Base-by-base conservation (phyloP, 1,139 yeast species). In the Suhomyces bokatorum region DNA sequence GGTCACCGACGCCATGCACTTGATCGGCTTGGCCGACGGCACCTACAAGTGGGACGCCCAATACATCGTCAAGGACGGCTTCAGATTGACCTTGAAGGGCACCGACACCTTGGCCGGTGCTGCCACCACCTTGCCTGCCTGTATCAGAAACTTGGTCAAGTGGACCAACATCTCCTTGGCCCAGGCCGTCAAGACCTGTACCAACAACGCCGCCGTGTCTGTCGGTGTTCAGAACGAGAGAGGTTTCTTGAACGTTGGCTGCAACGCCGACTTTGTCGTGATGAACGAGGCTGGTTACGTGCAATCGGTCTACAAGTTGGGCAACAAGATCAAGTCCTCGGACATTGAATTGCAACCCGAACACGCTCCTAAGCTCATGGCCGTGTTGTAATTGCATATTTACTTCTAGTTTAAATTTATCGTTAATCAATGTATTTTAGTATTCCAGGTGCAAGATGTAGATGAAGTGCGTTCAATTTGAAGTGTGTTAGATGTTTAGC, bases 51-150 rank as follows among this genome's bases (percentile, higher is more conserved):
- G 81, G 79, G 82, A 75, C 43, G 61, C 63, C 30, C 77, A 74
- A 60, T 62, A 56, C 51, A 74, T 81, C 37, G 76, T 69, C 39
- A 81, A 81, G 57, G 68, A 67, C 14, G 85, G 82, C 10, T 64
- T 71, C 42, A 62, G 69, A 44, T 66, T 80, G 50, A 70, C 67
- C 47, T 69, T 81, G 52, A 67, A 79, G 56, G 83, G 81, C 16
- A 80, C 85, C 11, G 72, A 73, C 43, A 81, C 85, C 14, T 77
- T 81, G 59, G 86, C 86, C 4, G 87, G 86, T 33, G 76, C 83
- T 14, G 83, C 83, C 8, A 78, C 85, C 12, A 76, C 80, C 29
- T 70, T 81, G 44, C 77, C 81, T 29, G 73, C 74, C 39, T 78
- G 84, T 57, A 64, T 81, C 28, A 68, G 81, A 50, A 80, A 81